These are phyloP conservation scores for Aspergillus pseudoglaucus DNA, from an alignment of 2,329 filamentous ascomycete species.

Conservation along the genomic window DNA sequence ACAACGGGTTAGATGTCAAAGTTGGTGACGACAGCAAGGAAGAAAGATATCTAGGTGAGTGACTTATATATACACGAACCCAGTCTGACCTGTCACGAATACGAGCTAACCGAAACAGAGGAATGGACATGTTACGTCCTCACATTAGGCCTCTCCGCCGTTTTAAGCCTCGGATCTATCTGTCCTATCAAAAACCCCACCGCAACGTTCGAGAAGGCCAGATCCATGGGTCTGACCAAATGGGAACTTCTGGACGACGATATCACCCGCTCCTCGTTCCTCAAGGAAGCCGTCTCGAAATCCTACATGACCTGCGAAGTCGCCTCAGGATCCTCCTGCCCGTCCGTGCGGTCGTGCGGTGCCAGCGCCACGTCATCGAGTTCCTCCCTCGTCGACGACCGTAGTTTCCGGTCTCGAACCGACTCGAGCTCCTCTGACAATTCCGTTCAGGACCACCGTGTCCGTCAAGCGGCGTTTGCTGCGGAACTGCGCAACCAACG, in stretches of 20 bases:
- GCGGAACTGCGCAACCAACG: slow-evolving; percentile 26
- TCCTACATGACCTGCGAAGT: slow-evolving; percentile 47
- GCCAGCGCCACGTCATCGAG: slow-evolving; percentile 5
- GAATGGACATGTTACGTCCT: slow-evolving; percentile 58
- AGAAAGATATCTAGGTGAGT: slow-evolving; percentile 47
- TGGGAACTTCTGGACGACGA: slow-evolving; percentile 47
- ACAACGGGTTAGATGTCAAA: slow-evolving; percentile 48
- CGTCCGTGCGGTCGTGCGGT: slow-evolving; percentile 2
- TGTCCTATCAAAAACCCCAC: slow-evolving; percentile 33
- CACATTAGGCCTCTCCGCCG: slow-evolving; percentile 51
- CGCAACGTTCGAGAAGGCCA: slow-evolving; percentile 48
- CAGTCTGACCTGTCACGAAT: background rate
- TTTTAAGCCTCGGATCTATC: slow-evolving; percentile 46
- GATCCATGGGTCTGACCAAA: slow-evolving; percentile 49
- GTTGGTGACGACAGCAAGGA: slow-evolving; percentile 37
- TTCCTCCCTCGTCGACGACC: background rate
- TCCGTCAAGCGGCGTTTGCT: slow-evolving; percentile 28
- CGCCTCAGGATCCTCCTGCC: background rate
- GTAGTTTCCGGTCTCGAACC: background rate
- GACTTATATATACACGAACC: background rate
- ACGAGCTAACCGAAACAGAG: slow-evolving; percentile 33
- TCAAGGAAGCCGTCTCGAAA: slow-evolving; percentile 55
- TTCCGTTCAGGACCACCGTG: slow-evolving; percentile 13
- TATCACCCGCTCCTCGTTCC: slow-evolving; percentile 49
- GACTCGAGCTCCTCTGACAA: slow-evolving; percentile 1